These are phyloP conservation scores for Teunomyces funiuensis DNA, from an alignment of 805 yeast species.

Conservation along the genomic window DNA sequence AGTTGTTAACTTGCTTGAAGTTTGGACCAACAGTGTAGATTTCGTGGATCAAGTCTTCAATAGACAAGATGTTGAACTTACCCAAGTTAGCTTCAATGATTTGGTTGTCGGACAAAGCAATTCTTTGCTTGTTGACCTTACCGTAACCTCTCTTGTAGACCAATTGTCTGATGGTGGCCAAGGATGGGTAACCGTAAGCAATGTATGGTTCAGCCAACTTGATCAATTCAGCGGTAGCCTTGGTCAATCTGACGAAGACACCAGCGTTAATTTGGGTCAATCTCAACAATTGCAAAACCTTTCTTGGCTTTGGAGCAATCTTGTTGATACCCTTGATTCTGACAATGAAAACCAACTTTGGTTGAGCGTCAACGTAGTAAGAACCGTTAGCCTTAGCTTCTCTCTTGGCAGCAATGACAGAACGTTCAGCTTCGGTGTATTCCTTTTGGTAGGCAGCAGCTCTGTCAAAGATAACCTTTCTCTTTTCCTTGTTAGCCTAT, in stretches of 20 bases:
- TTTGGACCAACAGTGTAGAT: slow-evolving; percentile 95
- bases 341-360: slow-evolving; percentile 90
- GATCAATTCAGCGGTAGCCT: slow-evolving; percentile 90
- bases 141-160: slow-evolving; percentile 98
- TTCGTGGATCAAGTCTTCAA: slow-evolving; percentile 96
- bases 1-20: slow-evolving; percentile 98
- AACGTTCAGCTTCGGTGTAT: slow-evolving; percentile 90
- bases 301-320: slow-evolving; percentile 99
- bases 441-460: slow-evolving; percentile 96
- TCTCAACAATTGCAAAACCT: slow-evolving; percentile 92
- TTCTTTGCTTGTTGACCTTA: slow-evolving; percentile 95
- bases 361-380: slow-evolving; percentile 93
- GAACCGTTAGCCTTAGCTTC: slow-evolving; percentile 92
- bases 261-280: slow-evolving; percentile 92
- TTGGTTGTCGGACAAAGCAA: slow-evolving; percentile 82
- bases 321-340: slow-evolving; percentile 99
- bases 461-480: slow-evolving; percentile 83
- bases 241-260: slow-evolving; percentile 92
- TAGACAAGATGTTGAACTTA: slow-evolving; percentile 86
- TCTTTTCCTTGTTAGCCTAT: slow-evolving; percentile 46
- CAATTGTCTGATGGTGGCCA: slow-evolving; percentile 88
- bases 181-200: slow-evolving; percentile 96
- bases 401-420: slow-evolving; percentile 82
- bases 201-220: slow-evolving; percentile 95
- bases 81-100: slow-evolving; percentile 87